phyloP scores from a whole-genome alignment of 2,329 filamentous ascomycete genomes.

The Fragosphaeria purpurea region DNA sequence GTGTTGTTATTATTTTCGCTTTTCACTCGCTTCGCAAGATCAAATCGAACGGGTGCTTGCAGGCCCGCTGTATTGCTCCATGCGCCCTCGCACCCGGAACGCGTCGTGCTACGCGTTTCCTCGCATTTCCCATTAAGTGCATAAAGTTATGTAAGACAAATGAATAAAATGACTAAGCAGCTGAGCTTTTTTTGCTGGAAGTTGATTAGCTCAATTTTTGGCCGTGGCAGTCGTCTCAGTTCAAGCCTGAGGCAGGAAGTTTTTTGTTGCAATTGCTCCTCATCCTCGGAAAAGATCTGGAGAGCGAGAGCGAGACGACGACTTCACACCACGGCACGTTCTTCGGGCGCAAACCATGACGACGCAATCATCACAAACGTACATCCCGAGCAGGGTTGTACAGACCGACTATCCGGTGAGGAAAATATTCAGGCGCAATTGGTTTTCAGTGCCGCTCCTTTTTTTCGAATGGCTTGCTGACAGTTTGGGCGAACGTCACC shows the following conservation, averaged over 20 bases:
- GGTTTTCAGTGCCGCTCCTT: too few species aligned
- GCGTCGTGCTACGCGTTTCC: too few species aligned
- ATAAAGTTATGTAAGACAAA: background rate
- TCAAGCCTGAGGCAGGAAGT: conserved; percentile 12
- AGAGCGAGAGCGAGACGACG: conserved; percentile 2
- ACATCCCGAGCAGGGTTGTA: conserved; percentile 68
- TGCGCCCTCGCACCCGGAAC: too few species aligned
- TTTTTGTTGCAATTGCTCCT: background rate
- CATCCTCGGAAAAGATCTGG: conserved; percentile 5
- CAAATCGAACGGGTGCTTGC: background rate
- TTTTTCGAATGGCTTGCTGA: background rate
- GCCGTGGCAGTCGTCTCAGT: background rate
- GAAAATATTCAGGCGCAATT: too few species aligned
- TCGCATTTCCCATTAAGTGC: too few species aligned
- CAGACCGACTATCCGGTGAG: conserved; percentile 81
- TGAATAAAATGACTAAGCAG: conserved; percentile 7
- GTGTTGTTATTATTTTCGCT: background rate
- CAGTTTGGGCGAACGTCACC: background rate
- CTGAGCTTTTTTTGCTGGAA: too few species aligned
- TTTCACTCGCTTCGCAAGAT: background rate
- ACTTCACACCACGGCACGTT: conserved; percentile 2
- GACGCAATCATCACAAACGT: conserved; percentile 28
- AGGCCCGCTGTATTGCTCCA: too few species aligned
- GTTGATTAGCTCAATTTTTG: conserved; percentile 8
- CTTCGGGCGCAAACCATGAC: conserved; percentile 25